Base-by-base conservation (phyloP, 2,329 filamentous ascomycete species). In the Gliomastix tumulicola region DNA sequence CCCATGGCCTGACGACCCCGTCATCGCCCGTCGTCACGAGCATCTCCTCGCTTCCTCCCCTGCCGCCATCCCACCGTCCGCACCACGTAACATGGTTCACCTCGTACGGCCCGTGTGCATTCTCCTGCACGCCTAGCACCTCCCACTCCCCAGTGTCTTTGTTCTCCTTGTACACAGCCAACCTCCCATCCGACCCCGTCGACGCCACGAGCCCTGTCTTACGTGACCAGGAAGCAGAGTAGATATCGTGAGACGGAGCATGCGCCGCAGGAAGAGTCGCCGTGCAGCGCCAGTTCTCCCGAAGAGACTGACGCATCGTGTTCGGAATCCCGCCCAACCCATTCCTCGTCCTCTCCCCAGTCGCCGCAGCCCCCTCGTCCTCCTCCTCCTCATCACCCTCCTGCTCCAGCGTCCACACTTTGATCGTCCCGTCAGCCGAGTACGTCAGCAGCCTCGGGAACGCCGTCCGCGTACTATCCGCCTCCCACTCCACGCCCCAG, bases 31-130 rank as follows among this genome's bases (percentile, higher is more conserved):
- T 95, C 13, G 84, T 92, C 16, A 97, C 68, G 32, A 98, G 68
- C 56, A 96, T 83, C 62, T 97, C 90, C 49, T 95, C 87, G 18
- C 67, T 57, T 4, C 70, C 68, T 37, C 59, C 69, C 43, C 62
- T 68, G 2, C 66, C 81, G 34, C 70, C 69, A 55, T 95, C 88
- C 39, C 78, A 84, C 39, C 89, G 72, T 48, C 73, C 76, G 46
- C 88, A 88, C 92, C 92, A 98, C 3, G 77, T 79, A 34, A 92
- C 74, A 59, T 96, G 88, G 52, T 98, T 98, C 44, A 97, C 74
- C 62, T 98, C 92, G 53, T 90, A 96, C 3, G 94, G 86, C 1
- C 88, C 89, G 56, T 98, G 92, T 3, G 82, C 86, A 22, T 81
- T 82, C 33, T 82, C 70, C 2, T 84, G 54, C n/a, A 75, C 74